Evolutionary conservation across 2,329 filamentous ascomycete genomes (phyloP), one percentile per base, ranked within the genome.

Genomic region (Annulohypoxylon truncatum): DNA sequence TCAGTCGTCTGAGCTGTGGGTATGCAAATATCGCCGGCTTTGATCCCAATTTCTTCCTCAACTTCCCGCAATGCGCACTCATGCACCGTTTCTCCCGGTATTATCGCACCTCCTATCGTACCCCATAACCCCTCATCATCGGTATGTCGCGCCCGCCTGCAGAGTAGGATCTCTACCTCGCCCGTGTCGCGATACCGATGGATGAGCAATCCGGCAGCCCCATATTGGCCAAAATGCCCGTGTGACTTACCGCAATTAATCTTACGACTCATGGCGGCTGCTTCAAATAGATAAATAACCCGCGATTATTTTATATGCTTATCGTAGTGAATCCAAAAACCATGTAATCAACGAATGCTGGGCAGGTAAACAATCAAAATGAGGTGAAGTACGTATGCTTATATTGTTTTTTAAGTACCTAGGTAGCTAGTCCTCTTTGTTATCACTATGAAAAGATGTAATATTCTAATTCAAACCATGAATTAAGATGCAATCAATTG

Each of bases 141-240:
- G 7, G 18, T 31, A 1, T 1, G 2, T 12, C 1, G 13, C 10
- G 28, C 5, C 13, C 51, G 29, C 8, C 18, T 15, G 2, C 33
- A 44, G 20, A 68, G 40, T 4, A 68, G n/a, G 9, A 66, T 38
- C 46, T 68, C 58, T 12, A 57, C 46, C 12, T 66, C 54, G 2
- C 66, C 66, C 6, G 22, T 10, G 8, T 12, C 6, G 31, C 33
- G 18, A n/a, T 40, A 46, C 13, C 62, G 54, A 20, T 57, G 48
- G 2, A 65, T n/a, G 2, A 68, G 10, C 1, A 66, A 6, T 3
- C 66, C 66, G 7, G 62, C 62, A 18, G 38, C 58, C 2, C 58
- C 57, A 2, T n/a, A 40, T 5, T 0, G 4, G 10, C 61, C 66
- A 20, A 2, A 38, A 18, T 66, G 57, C 2, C 1, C 0, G 15